Base-by-base conservation (phyloP, 805 yeast species). In the Kluyveromyces wickerhamii region DNA sequence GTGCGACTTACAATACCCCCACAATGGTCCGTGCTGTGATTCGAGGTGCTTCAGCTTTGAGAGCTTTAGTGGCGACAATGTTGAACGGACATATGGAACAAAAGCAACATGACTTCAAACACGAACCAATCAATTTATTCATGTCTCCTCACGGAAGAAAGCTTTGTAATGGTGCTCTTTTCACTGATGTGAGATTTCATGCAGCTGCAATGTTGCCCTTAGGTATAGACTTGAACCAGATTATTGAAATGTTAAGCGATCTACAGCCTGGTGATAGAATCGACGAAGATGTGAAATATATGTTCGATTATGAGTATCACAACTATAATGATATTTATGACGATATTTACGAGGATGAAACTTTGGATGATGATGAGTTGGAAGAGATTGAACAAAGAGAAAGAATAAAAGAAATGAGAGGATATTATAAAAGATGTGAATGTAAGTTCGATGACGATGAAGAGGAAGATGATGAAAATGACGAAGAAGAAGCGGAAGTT, bases 91-190 rank as follows among this genome's bases (percentile, higher is more conserved):
- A 70, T 36, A 54, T 63, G 14, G 59, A 53, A 0, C 46, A 45
- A 13, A 52, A 72, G 35, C 47, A 48, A 13, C 79, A 76, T 46
- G 92, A 81, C 50, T 59, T 77, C 17, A 59, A 66, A 35, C 77
- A 74, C 45, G 76, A 75, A 44, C 66, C 83, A 7, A 60, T 80
- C 16, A 53, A 70, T 23, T 67, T 74, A 35, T 80, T 77, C 48
- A 66, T 75, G 65, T 74, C 78, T 14, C 87, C 88, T 2, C 69
- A 74, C 57, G 82, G 79, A 1, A 62, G 88, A 40, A 69, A 72
- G 36, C 54, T 67, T 14, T 74, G 77, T 14, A 68, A 69, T 34
- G 88, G 89, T 3, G 67, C 80, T 0, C 51, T 79, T 20, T 64
- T 59, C 47, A 67, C 73, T 4, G 84, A 77, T 49, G 66, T 76